phyloP scores from a whole-genome alignment of 202 grass and related monocot species.

The Hordeum pubiflorum region DNA sequence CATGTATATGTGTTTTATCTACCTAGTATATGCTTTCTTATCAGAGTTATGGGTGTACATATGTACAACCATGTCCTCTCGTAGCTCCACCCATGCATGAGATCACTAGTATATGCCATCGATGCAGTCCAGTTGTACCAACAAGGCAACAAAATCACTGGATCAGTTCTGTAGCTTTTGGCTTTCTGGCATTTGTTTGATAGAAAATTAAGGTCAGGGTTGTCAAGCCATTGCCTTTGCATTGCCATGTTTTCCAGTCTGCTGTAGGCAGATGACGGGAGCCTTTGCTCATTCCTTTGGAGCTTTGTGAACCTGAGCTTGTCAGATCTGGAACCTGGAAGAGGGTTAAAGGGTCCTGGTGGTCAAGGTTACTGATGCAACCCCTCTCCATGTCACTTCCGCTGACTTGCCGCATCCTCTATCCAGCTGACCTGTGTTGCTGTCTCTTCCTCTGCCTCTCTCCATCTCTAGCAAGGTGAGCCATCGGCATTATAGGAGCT shows the following conservation, averaged over 20 bases:
- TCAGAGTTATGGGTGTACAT: too few species aligned
- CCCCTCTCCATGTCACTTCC: neutral
- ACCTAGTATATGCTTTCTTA: too few species aligned
- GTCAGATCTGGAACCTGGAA: neutral
- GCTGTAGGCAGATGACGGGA: neutral
- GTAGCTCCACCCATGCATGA: neutral
- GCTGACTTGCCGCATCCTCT: neutral
- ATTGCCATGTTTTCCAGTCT: neutral
- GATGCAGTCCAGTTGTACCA: neutral
- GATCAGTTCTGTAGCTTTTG: neutral
- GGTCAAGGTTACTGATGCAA: neutral
- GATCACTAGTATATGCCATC: conserved; percentile 1
- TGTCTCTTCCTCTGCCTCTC: neutral
- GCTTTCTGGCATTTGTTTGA: neutral
- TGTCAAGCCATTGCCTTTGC: neutral
- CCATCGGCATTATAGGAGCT: neutral
- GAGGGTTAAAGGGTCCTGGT: neutral
- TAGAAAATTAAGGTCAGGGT: neutral
- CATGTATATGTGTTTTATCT: too few species aligned
- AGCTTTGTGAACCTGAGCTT: neutral
- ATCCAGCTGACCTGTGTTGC: too few species aligned
- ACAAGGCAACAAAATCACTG: neutral
- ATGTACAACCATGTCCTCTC: too few species aligned
- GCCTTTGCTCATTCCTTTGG: neutral
- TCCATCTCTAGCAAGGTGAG: neutral